Evolutionary conservation across 106 monocot species (phyloP).

Genomic region (Platanthera guangdongensis): DNA sequence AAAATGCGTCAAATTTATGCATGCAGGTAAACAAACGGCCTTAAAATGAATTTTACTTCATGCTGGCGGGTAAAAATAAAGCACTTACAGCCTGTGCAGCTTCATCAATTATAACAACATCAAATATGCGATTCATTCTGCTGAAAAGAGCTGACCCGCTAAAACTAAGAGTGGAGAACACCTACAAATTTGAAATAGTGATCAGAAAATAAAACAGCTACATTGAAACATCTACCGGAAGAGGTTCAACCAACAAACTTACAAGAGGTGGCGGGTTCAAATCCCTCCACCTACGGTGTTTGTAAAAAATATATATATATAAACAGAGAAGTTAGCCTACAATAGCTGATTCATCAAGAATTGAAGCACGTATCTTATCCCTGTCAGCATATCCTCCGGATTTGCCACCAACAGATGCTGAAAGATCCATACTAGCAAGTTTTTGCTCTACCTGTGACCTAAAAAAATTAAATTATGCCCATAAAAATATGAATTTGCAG

Average conservation of each 20-base stretch:
- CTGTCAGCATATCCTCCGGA: constrained; percentile 47
- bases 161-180: constrained; percentile 95
- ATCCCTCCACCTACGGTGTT: too few species aligned
- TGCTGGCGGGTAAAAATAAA: neutral
- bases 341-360: constrained; percentile 97
- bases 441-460: constrained; percentile 73
- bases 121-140: constrained; percentile 75
- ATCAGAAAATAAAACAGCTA: neutral
- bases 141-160: constrained; percentile 80
- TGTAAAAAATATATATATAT: too few species aligned
- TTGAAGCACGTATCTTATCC: constrained; percentile 73
- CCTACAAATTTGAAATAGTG: constrained; percentile 40
- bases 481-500: constrained; percentile 1
- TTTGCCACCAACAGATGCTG: constrained; percentile 32
- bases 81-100: constrained; percentile 96
- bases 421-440: constrained; percentile 56
- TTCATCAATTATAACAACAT: constrained; percentile 99
- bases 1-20: too few species aligned
- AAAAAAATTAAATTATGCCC: constrained; percentile 8
- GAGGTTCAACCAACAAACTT: constrained; percentile 13
- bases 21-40: neutral
- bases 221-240: neutral
- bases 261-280: constrained; percentile 54
- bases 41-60: neutral
- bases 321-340: constrained; percentile 31